phyloP scores from a whole-genome alignment of 805 yeast genomes.

The Ogataea ramenticola region DNA sequence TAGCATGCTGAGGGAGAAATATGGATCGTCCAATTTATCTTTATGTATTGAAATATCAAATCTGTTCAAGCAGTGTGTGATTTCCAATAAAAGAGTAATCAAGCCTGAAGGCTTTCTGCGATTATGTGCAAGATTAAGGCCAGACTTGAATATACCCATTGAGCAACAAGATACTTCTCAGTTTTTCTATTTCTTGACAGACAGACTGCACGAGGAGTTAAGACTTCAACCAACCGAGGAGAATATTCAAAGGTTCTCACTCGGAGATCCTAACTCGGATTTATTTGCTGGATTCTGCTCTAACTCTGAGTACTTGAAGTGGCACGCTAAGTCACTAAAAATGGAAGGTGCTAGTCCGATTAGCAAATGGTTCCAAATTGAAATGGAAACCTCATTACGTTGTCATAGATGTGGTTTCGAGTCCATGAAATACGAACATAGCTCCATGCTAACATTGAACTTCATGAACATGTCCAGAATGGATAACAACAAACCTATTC shows the following conservation, averaged over 20 bases:
- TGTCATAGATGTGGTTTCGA: slow-evolving; percentile 61
- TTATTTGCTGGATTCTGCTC: slow-evolving; percentile 17
- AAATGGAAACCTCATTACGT: slow-evolving; percentile 53
- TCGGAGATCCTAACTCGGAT: slow-evolving; percentile 19
- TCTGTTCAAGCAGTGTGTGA: slow-evolving; percentile 40
- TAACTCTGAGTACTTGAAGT: slow-evolving; percentile 46
- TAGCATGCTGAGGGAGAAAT: slow-evolving; percentile 30
- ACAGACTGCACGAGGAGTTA: slow-evolving; percentile 63
- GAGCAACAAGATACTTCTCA: slow-evolving; percentile 84
- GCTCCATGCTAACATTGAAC: slow-evolving; percentile 24
- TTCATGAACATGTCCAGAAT: slow-evolving; percentile 10
- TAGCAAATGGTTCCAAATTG: slow-evolving; percentile 64
- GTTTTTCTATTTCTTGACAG: slow-evolving; percentile 58
- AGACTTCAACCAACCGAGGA: slow-evolving; percentile 16
- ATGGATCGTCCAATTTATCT: slow-evolving; percentile 14
- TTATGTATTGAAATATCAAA: slow-evolving; percentile 44
- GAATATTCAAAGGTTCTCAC: slow-evolving; percentile 11
- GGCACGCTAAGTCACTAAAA: slow-evolving; percentile 47
- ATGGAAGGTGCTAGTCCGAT: slow-evolving; percentile 63
- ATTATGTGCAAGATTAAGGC: slow-evolving; percentile 45
- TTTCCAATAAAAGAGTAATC: slow-evolving; percentile 51
- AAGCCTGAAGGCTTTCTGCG: slow-evolving; percentile 53
- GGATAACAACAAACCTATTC: slow-evolving; percentile 17
- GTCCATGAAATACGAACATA: slow-evolving; percentile 43
- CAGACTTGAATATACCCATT: slow-evolving; percentile 60